Base-by-base conservation (phyloP, 2,329 filamentous ascomycete species). In the Huntiella moniliformis region DNA sequence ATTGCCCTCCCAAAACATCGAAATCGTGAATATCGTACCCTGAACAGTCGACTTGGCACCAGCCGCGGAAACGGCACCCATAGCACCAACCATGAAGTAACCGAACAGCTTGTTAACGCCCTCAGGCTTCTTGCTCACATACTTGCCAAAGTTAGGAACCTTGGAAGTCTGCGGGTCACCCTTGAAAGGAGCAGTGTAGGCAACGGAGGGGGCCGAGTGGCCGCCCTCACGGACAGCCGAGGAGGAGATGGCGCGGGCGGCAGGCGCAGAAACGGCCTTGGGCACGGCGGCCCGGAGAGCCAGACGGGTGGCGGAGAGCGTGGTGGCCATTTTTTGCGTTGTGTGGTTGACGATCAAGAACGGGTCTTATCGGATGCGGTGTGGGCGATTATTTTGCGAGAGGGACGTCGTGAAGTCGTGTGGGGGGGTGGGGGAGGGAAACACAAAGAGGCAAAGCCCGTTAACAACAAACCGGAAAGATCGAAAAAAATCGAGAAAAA, bases 1-100 rank as follows among this genome's bases (percentile, higher is more conserved):
- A 58, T 54, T 54, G 52, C 46, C 48, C 41, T 33, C 28, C 15
- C 44, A 10, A 35, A 28, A 28, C 22, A 28, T 28, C 7, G 7
- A 10, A 28, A 28, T 28, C 22, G 22, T 28, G 10, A 22, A 39
- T 44, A 48, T 70, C 82, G 62, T 76, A 98, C 91, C 88, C 74
- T 95, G 85, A 56, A 98, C 85, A 54, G 91, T 96, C 57, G 83
- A 85, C 80, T 98, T 98, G 62, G 88, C 91, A 60, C 88, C 88
- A 55, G 91, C 82, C 49, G 88, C 88, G 53, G 82, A 78, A 62
- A 96, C 73, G 59, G 91, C 81, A 61, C 91, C 91, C 73, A 98
- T 81, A 47, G 84, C 79, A 58, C 91, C 91, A 54, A 94, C 91
- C 84, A 96, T 94, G 68, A 98, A 96, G 75, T 98, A 98, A 58